A percentile compares a stretch with the other conserved stretches of the same genome.
These are phyloP conservation scores for Poronia punctata DNA, from an alignment of 495 filamentous ascomycete species.

Conservation along the genomic window DNA sequence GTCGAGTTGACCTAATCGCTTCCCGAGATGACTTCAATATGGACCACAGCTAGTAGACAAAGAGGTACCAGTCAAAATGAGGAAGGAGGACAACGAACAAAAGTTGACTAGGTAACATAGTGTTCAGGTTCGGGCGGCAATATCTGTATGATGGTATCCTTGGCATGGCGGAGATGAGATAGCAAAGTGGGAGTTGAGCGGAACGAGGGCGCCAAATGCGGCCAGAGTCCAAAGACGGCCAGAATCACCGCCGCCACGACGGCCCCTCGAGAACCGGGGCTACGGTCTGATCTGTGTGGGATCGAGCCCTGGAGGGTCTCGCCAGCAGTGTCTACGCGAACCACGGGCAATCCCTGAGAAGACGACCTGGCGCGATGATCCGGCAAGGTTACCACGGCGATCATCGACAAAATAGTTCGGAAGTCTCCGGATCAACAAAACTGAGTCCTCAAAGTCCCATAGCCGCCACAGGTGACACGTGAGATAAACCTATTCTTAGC, in stretches of 20 bases:
- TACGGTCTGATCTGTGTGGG: no score
- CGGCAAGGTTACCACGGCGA: neutral
- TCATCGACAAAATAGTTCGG: slow-evolving; percentile 4
- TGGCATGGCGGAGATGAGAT: slow-evolving; percentile 2
- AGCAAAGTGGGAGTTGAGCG: neutral
- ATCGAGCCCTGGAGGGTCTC: no score
- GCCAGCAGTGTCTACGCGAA: no score
- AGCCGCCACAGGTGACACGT: no score
- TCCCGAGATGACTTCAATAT: neutral
- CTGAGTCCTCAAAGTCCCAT: neutral
- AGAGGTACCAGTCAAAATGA: slow-evolving; percentile 3
- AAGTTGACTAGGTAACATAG: neutral
- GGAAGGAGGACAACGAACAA: slow-evolving; percentile 8
- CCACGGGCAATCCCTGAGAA: no score
- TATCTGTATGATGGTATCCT: slow-evolving; percentile 1
- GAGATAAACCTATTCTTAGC: no score
- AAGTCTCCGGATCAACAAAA: slow-evolving; percentile 7
- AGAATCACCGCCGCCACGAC: no score
- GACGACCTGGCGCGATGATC: no score
- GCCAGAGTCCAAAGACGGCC: neutral
- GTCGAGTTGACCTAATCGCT: slow-evolving; percentile 5
- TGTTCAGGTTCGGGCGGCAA: slow-evolving; percentile 1
- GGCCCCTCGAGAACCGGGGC: no score
- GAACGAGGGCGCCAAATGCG: neutral
- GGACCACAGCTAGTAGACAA: neutral